Percentiles rank a stretch among this genome's conserved stretches.
Conservation (phyloP, 345 rosid genomes). For the Draba incana region DNA sequence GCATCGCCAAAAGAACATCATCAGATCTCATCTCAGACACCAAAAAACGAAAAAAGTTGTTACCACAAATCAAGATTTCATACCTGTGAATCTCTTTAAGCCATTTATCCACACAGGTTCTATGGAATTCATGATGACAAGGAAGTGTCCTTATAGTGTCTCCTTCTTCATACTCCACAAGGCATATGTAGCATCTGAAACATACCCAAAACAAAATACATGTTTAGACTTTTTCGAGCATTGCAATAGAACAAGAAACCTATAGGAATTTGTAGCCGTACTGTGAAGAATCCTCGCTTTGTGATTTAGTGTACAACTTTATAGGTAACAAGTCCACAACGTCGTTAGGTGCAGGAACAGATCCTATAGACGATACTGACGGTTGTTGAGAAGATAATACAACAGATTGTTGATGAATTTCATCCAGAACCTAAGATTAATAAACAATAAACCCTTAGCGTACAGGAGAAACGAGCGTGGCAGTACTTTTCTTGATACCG, state of each 20-base stretch:
- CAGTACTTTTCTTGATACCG: background rate
- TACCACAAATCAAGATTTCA: background rate
- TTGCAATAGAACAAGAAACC: background rate
- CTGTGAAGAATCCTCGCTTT: conserved; percentile 81
- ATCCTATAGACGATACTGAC: conserved; percentile 86
- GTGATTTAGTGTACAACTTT: conserved; percentile 58
- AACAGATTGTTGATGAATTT: conserved; percentile 96
- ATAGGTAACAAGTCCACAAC: conserved; percentile 85
- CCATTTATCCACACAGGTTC: conserved; percentile 90
- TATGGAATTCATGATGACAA: conserved; percentile 89
- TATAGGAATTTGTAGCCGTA: conserved; percentile 41
- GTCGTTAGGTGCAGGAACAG: conserved; percentile 90
- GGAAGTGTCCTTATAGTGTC: conserved; percentile 84
- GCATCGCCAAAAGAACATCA: conserved; percentile 32
- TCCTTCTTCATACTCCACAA: conserved; percentile 94
- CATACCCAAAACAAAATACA: background rate
- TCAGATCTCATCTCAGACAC: conserved; percentile 24
- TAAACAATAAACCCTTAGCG: conserved; percentile 41
- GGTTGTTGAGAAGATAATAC: conserved; percentile 88
- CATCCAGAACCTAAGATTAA: conserved; percentile 87
- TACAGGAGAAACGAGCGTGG: conserved; percentile 11
- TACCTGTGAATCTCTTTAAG: conserved; percentile 99
- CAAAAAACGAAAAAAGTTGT: background rate
- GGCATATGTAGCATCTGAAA: conserved; percentile 93
- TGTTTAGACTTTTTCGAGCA: background rate